These are phyloP conservation scores for Davidsoniella eucalypti DNA, from an alignment of 2,329 filamentous ascomycete species.

Conservation along the genomic window DNA sequence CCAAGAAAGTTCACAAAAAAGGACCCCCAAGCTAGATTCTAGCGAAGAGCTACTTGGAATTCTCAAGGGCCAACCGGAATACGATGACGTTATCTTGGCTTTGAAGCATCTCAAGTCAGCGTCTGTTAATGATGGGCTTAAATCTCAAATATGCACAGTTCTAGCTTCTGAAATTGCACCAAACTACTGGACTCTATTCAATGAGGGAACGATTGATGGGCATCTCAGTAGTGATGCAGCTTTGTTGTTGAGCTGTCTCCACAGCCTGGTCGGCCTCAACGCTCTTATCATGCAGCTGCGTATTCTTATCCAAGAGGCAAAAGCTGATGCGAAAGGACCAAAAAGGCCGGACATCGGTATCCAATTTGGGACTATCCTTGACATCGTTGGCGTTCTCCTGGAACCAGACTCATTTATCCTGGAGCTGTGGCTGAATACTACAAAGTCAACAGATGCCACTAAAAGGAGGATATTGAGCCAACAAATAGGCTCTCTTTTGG, in stretches of 20 bases:
- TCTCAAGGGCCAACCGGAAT: conserved; percentile 45
- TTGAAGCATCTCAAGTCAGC: conserved; percentile 31
- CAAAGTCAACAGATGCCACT: conserved; percentile 11
- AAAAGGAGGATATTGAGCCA: conserved; percentile 23
- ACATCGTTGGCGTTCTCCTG: conserved; percentile 22
- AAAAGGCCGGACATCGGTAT: conserved; percentile 27
- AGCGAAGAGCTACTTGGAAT: conserved; percentile 39
- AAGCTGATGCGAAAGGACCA: conserved; percentile 21
- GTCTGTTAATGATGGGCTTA: neutral
- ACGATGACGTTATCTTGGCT: conserved; percentile 34
- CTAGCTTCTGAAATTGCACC: conserved; percentile 61
- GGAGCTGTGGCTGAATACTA: conserved; percentile 13
- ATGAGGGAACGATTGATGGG: conserved; percentile 24
- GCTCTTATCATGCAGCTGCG: conserved; percentile 57
- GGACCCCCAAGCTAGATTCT: conserved; percentile 14
- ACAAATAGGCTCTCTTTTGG: conserved; percentile 30
- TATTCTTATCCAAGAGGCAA: conserved; percentile 38
- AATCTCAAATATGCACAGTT: conserved; percentile 49
- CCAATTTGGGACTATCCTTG: conserved; percentile 28
- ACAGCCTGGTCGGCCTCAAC: conserved; percentile 61
- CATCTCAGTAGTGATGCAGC: conserved; percentile 21
- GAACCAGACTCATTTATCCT: neutral
- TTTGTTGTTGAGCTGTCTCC: conserved; percentile 47
- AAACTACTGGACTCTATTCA: conserved; percentile 61
- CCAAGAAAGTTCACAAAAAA: neutral